These are phyloP conservation scores for Lophiotrema nucula DNA, from an alignment of 495 filamentous ascomycete species.

Conservation along the genomic window DNA sequence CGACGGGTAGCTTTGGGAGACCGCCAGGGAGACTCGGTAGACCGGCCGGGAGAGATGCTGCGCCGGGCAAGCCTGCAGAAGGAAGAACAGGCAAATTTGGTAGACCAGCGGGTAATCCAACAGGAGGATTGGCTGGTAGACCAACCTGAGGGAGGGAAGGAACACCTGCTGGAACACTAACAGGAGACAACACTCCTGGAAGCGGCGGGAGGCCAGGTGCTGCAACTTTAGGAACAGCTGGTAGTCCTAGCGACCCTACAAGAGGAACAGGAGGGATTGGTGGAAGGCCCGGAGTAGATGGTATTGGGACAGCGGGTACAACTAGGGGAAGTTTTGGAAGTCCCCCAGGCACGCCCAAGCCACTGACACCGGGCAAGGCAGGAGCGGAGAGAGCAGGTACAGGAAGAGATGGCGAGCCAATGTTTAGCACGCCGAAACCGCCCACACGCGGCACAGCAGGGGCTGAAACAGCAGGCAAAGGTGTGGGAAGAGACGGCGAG, in stretches of 20 bases:
- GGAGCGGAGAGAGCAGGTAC: neutral
- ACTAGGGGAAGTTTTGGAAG: neutral
- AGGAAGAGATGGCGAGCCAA: neutral
- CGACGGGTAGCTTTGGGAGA: too few relatives aligned
- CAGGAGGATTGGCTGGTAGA: neutral
- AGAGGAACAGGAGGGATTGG: neutral
- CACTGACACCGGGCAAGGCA: too few relatives aligned
- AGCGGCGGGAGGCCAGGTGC: neutral
- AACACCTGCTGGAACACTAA: neutral
- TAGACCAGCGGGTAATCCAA: neutral
- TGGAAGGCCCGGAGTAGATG: neutral
- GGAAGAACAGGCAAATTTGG: constrained; percentile 1
- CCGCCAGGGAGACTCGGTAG: neutral
- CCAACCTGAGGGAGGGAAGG: too few relatives aligned
- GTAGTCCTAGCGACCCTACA: neutral
- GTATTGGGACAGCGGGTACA: neutral
- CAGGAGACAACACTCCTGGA: neutral
- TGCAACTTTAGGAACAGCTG: neutral
- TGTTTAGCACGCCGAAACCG: neutral
- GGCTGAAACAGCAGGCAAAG: neutral
- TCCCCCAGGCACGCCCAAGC: too few relatives aligned
- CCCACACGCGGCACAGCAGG: neutral
- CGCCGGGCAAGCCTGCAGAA: neutral
- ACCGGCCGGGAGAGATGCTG: neutral
- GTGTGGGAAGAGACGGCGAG: neutral